Conservation (phyloP, 164 flowering plant species). For the grape (Vitis vinifera) region DNA sequence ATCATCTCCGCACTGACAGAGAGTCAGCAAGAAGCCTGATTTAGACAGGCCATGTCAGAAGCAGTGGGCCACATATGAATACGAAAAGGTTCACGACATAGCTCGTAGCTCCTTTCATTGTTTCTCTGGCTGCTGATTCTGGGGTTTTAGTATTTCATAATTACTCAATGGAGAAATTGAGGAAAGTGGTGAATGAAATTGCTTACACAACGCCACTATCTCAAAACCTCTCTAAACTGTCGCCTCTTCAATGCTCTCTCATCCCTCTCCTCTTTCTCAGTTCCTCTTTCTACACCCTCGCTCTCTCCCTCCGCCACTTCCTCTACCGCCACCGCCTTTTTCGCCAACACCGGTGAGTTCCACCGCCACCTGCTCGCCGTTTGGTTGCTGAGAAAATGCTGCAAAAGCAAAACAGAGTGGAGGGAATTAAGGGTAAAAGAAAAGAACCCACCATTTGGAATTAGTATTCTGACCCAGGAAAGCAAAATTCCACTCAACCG, state of each 20-base stretch:
- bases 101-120: neutral
- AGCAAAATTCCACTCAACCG: no score
- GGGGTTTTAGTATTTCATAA: no score
- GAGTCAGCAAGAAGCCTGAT: no score
- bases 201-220: slow-evolving; percentile 34
- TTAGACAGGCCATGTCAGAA: no score
- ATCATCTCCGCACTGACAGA: no score
- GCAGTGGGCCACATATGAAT: no score
- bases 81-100: no score
- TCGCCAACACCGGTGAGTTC: slow-evolving; percentile 41
- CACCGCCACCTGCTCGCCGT: neutral
- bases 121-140: no score
- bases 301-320: slow-evolving; percentile 45
- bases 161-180: slow-evolving; percentile 49
- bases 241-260: slow-evolving; percentile 41
- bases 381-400: slow-evolving; percentile 1
- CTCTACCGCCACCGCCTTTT: slow-evolving; percentile 49
- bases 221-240: slow-evolving; percentile 33
- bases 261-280: slow-evolving; percentile 61
- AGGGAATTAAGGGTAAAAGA: neutral
- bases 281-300: slow-evolving; percentile 57
- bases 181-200: slow-evolving; percentile 44
- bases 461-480: no score
- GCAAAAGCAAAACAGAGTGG: neutral
- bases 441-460: neutral